A percentile compares a stretch with the other conserved stretches of the same genome.
Evolutionary conservation across 257 asterid genomes (phyloP).

Genomic region (Datura wrightii): DNA sequence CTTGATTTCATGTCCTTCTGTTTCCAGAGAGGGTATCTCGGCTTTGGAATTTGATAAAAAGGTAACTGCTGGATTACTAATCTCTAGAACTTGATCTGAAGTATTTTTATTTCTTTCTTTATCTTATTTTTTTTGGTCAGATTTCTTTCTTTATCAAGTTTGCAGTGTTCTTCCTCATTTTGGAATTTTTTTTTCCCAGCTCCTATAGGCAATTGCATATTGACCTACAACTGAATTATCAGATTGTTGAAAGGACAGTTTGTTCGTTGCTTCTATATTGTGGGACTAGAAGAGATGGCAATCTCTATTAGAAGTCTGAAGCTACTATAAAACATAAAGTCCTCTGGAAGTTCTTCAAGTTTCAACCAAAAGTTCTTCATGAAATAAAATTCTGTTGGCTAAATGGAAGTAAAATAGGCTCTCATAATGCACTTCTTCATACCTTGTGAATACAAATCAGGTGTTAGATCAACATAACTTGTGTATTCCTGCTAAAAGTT

Average conservation of each 20-base stretch:
- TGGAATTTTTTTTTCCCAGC: slow-evolving; percentile 8
- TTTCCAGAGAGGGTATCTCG: slow-evolving; percentile 72
- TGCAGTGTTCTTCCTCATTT: slow-evolving; percentile 6
- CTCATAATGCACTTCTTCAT: slow-evolving; percentile 1
- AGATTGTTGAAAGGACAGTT: neutral
- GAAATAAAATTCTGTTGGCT: neutral
- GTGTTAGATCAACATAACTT: neutral
- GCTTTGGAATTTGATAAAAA: slow-evolving; percentile 87
- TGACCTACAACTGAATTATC: neutral
- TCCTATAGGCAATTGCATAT: neutral
- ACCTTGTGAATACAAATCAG: neutral
- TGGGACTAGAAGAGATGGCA: neutral
- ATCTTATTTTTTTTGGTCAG: neutral
- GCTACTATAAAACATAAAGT: neutral
- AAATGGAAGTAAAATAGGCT: neutral
- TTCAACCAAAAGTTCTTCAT: neutral
- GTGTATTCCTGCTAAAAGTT: neutral
- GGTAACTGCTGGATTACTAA: slow-evolving; percentile 52
- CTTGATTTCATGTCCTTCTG: slow-evolving; percentile 32
- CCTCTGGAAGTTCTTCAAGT: neutral
- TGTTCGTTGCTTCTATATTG: neutral
- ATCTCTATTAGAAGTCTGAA: neutral
- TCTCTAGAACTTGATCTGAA: slow-evolving; percentile 23
- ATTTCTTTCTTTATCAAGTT: neutral
- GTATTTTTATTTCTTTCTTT: slow-evolving; percentile 1